Percentiles rank a stretch among this genome's conserved stretches.
These are phyloP conservation scores for Mrakia gelida DNA, from an alignment of 768 basidiomycete species.

Conservation along the genomic window DNA sequence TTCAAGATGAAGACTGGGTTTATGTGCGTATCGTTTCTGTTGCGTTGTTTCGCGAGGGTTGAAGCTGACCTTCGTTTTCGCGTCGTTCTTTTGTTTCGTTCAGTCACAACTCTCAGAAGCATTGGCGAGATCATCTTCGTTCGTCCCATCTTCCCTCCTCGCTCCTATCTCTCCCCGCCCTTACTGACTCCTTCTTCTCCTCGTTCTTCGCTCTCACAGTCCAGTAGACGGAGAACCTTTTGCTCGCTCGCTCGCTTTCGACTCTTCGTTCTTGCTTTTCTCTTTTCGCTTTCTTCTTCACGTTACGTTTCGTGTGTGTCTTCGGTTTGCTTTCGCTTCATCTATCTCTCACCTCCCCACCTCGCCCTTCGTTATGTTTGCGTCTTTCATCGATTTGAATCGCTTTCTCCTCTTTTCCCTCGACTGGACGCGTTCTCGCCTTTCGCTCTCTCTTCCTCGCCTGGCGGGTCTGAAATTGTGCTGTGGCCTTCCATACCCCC, in stretches of 20 bases:
- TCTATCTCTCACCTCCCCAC: background rate
- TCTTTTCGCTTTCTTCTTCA: background rate
- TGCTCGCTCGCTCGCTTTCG: background rate
- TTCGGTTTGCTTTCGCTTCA: too few relatives aligned
- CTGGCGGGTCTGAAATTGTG: too few relatives aligned
- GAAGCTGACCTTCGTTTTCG: background rate
- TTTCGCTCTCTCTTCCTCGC: too few relatives aligned
- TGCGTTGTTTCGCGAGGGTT: too few relatives aligned
- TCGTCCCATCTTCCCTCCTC: background rate
- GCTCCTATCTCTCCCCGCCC: background rate
- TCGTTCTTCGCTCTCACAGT: background rate
- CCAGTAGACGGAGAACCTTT: background rate
- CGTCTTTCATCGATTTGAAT: background rate
- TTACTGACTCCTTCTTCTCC: background rate
- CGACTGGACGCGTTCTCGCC: too few relatives aligned
- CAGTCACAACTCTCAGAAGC: conserved; percentile 31
- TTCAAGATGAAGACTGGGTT: conserved; percentile 59
- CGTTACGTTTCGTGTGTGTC: too few relatives aligned
- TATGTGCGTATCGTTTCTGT: conserved; percentile 13
- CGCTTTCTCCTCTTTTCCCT: background rate
- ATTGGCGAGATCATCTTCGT: conserved; percentile 31
- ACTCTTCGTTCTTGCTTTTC: background rate
- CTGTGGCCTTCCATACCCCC: conserved; percentile 75
- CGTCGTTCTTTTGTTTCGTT: background rate
- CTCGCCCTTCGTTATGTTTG: background rate